Conservation (phyloP, 495 filamentous ascomycete genomes). For the Podospora pseudoanserina region DNA sequence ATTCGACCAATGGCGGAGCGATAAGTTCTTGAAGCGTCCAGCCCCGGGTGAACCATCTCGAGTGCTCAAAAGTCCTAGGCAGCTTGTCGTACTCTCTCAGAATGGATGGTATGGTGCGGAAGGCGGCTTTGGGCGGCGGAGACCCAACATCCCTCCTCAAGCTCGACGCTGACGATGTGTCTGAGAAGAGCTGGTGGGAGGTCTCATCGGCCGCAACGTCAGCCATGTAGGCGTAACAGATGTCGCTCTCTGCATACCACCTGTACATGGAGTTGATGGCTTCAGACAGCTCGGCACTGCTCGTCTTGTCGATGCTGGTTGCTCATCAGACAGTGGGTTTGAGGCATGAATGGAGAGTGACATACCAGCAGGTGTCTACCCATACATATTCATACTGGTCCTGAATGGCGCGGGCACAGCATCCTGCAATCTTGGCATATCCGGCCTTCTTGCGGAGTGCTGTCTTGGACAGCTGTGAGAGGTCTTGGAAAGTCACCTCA, state of each 20-base stretch:
- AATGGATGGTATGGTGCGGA: constrained; percentile 7
- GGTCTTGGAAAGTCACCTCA: constrained; percentile 18
- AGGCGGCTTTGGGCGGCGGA: background rate
- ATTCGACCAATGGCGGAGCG: constrained; percentile 32
- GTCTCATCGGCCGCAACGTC: constrained; percentile 5
- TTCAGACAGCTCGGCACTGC: constrained; percentile 13
- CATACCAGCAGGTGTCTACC: constrained; percentile 19
- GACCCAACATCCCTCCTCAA: background rate
- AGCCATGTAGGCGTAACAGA: constrained; percentile 13
- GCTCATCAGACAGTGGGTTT: background rate
- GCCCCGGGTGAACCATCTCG: constrained; percentile 43
- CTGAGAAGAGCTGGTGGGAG: background rate
- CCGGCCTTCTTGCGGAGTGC: constrained; percentile 11
- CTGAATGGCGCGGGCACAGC: constrained; percentile 12
- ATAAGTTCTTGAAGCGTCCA: constrained; percentile 48
- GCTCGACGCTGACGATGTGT: background rate
- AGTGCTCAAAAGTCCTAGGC: constrained; percentile 26
- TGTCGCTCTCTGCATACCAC: constrained; percentile 10
- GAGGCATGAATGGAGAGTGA: background rate
- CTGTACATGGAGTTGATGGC: constrained; percentile 14
- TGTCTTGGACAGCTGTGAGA: background rate
- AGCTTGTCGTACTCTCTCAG: constrained; percentile 27
- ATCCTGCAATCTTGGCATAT: constrained; percentile 15
- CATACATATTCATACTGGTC: constrained; percentile 13
- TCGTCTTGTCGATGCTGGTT: constrained; percentile 10